Conservation (phyloP, 2,329 filamentous ascomycete genomes). For the Zalaria obscura region DNA sequence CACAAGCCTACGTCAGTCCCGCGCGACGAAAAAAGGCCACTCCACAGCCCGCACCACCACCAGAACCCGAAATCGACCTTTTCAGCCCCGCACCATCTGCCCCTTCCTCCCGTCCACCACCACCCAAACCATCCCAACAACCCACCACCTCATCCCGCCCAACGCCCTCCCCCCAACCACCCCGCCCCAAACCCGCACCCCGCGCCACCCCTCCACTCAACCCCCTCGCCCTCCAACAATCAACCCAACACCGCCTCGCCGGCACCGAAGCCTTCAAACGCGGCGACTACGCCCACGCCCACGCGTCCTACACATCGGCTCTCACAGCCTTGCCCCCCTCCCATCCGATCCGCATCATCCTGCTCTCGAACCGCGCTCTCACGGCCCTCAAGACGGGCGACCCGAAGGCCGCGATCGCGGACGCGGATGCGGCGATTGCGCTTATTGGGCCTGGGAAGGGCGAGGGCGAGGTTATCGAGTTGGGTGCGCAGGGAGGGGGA, state of each 20-base stretch:
- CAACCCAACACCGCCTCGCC: conserved; percentile 61
- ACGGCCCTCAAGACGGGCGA: conserved; percentile 86
- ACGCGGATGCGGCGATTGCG: conserved; percentile 66
- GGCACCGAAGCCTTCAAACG: conserved; percentile 87
- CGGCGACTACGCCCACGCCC: conserved; percentile 80
- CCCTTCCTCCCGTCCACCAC: not conserved
- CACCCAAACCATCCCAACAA: conserved; percentile 2
- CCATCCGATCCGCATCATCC: conserved; percentile 76
- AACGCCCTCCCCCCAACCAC: conserved; percentile 17
- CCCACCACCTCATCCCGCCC: conserved; percentile 1
- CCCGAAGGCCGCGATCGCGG: conserved; percentile 70
- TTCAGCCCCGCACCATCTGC: conserved; percentile 15
- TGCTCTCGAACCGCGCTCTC: conserved; percentile 81
- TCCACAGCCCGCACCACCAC: conserved; percentile 18
- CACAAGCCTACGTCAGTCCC: conserved; percentile 77
- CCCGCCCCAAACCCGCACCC: conserved; percentile 33
- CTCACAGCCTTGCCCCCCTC: conserved; percentile 61
- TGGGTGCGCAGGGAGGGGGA: conserved; percentile 36
- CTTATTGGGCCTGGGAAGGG: conserved; percentile 71
- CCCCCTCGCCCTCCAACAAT: conserved; percentile 55
- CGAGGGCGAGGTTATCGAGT: conserved; percentile 62
- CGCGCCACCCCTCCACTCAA: conserved; percentile 55
- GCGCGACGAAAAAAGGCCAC: conserved; percentile 61
- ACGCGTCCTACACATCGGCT: conserved; percentile 67
- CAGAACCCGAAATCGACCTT: conserved; percentile 19